Percentiles rank a stretch among this genome's conserved stretches.
phyloP scores from a whole-genome alignment of 108 stramenopile genomes.

The Nitzschia sp. region DNA sequence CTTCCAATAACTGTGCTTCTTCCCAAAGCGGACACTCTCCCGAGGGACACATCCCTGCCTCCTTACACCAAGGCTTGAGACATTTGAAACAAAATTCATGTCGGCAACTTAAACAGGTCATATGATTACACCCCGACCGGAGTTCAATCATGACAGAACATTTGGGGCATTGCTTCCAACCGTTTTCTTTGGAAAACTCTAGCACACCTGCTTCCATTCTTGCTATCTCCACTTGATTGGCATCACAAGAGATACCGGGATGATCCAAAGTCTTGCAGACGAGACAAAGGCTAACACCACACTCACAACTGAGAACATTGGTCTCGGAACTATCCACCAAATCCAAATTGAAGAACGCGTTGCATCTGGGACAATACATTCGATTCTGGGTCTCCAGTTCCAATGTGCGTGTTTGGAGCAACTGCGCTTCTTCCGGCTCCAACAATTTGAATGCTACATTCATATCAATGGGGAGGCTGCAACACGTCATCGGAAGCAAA shows the following conservation, averaged over 20 bases:
- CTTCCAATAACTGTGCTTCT: conserved; percentile 42
- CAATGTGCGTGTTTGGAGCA: conserved; percentile 20
- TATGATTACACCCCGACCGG: conserved; percentile 53
- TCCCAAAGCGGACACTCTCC: conserved; percentile 52
- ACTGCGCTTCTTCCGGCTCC: conserved; percentile 15
- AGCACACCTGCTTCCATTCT: conserved; percentile 34
- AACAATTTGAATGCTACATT: conserved; percentile 32
- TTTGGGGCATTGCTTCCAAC: conserved; percentile 59
- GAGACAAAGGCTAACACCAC: conserved; percentile 38
- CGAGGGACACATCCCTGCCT: conserved; percentile 27
- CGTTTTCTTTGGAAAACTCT: conserved; percentile 29
- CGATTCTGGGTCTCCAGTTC: conserved; percentile 47
- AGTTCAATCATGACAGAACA: conserved; percentile 53
- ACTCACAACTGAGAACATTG: conserved; percentile 30
- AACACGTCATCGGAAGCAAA: conserved; percentile 50
- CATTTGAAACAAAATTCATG: conserved; percentile 59
- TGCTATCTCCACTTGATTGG: conserved; percentile 21
- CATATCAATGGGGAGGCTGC: conserved; percentile 60
- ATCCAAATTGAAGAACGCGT: conserved; percentile 51
- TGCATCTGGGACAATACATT: conserved; percentile 59
- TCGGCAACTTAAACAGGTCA: conserved; percentile 44
- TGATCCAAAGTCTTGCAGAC: conserved; percentile 46
- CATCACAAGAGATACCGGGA: conserved; percentile 35
- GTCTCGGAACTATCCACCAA: conserved; percentile 24
- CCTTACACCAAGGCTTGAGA: conserved; percentile 31